Percentiles rank a stretch among this genome's conserved stretches.
phyloP scores from a whole-genome alignment of 2,329 filamentous ascomycete species.

The Arachnomyces sp. region DNA sequence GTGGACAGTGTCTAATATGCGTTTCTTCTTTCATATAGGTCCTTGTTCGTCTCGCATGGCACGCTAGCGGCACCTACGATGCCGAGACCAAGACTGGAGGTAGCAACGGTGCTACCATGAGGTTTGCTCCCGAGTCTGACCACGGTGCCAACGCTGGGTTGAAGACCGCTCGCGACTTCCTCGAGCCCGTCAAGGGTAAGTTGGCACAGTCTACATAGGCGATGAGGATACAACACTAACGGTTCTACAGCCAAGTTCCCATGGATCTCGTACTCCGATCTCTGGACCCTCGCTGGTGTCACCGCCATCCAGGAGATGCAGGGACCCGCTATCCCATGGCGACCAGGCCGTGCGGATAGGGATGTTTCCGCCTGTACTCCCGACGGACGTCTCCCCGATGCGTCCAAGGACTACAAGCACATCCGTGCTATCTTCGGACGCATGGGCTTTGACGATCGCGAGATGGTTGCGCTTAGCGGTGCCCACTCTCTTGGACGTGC shows the following conservation, averaged over 20 bases:
- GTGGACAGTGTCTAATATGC: neutral
- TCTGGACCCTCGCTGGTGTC: slow-evolving; percentile 87
- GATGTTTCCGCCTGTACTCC: slow-evolving; percentile 82
- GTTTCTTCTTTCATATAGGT: slow-evolving; percentile 35
- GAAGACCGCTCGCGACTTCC: slow-evolving; percentile 77
- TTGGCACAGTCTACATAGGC: slow-evolving; percentile 8
- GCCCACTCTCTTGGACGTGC: slow-evolving; percentile 84
- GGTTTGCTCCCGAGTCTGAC: slow-evolving; percentile 77
- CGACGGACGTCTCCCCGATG: slow-evolving; percentile 84
- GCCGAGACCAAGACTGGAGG: slow-evolving; percentile 80
- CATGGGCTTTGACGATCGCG: slow-evolving; percentile 96
- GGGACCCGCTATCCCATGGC: slow-evolving; percentile 77
- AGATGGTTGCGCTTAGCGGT: slow-evolving; percentile 84
- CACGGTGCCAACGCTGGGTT: slow-evolving; percentile 94
- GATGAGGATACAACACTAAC: slow-evolving; percentile 5
- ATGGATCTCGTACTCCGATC: slow-evolving; percentile 93
- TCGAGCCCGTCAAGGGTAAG: slow-evolving; percentile 79
- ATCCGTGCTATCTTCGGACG: slow-evolving; percentile 87
- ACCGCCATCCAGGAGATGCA: slow-evolving; percentile 91
- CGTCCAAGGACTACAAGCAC: slow-evolving; percentile 66
- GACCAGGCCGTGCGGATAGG: slow-evolving; percentile 73
- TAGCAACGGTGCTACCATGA: slow-evolving; percentile 95
- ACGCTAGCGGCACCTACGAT: slow-evolving; percentile 87
- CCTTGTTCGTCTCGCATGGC: slow-evolving; percentile 84
- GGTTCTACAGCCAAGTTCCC: slow-evolving; percentile 60